Evolutionary conservation across 768 basidiomycete genomes (phyloP), one percentile per base, ranked within the genome.

Genomic region (Xerocomus brunneocitrinus): DNA sequence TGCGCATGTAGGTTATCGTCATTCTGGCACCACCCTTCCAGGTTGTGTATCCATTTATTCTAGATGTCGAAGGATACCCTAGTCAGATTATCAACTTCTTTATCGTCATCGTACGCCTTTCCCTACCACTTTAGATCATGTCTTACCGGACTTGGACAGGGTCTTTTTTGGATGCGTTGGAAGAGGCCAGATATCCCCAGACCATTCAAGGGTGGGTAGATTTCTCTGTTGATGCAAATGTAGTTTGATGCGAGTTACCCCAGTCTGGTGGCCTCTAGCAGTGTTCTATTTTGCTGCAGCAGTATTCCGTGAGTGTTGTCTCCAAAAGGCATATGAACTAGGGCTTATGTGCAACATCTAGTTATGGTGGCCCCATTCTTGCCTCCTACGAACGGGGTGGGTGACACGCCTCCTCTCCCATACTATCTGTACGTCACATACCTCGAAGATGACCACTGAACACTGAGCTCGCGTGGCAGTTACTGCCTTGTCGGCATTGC

Each of bases 11-110:
- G 80, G 74, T 32, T 75, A 77, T 83, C 39, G 70, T 83, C 42
- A 83, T 83, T 46, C 61, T 83, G 41, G 82, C 62, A 1, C 82
- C 82, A 0, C 82, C 82, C 1, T 73, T 76, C 3, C 55, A 63
- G 4, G 74, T 83, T 9, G 82, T 73, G 0, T 84, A 83, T 60
- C 81, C 82, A 0, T 84, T 84, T 55, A 84, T 84, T 49, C 70
- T 84, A 4, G 81, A 84, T 50, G 72, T 84, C 12, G 75, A 81
- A 53, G 67, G 65, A 34, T 69, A 70, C 46, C 83, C 83, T 2
- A 53, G 39, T 28, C 81, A 83, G 52, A 80, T 84, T 31, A 76
- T 84, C 59, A 77, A 79, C 53, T 61, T 83, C 5, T 80, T 82
- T 59, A 73, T 83, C 44, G 73, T 82, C 34, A 32, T 77, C n/a